phyloP scores from a whole-genome alignment of 345 rosid species.

The Erucastrum elatum region DNA sequence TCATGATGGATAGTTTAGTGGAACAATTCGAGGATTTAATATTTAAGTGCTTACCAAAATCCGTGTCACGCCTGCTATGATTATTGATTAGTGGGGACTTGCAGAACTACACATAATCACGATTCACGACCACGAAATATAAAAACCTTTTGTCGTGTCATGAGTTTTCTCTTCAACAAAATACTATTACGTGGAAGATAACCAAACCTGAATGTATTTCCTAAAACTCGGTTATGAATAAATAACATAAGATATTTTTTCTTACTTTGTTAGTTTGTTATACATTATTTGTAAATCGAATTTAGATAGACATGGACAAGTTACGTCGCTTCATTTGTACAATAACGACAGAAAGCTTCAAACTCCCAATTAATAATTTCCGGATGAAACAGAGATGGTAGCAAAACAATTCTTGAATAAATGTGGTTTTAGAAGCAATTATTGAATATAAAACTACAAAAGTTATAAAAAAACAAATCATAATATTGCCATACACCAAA shows the following conservation, averaged over 20 bases:
- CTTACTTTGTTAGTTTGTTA: background rate
- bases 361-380: slow-evolving; percentile 4
- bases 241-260: background rate
- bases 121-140: slow-evolving; percentile 24
- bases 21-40: slow-evolving; percentile 1
- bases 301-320: background rate
- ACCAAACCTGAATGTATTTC: background rate
- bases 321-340: slow-evolving; percentile 9
- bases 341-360: background rate
- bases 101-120: slow-evolving; percentile 32
- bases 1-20: slow-evolving; percentile 18
- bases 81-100: slow-evolving; percentile 29
- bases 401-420: background rate
- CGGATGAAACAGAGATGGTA: background rate
- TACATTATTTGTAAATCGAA: background rate
- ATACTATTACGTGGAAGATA: slow-evolving; percentile 15
- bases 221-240: background rate
- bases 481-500: slow-evolving; percentile 26
- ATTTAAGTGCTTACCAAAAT: slow-evolving; percentile 11
- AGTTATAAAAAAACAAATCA: background rate
- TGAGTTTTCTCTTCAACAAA: background rate
- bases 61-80: slow-evolving; percentile 34
- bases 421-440: background rate
- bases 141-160: background rate
- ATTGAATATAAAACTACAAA: background rate